phyloP scores from a whole-genome alignment of 2,329 filamentous ascomycete species.

The Madurella fahalii region DNA sequence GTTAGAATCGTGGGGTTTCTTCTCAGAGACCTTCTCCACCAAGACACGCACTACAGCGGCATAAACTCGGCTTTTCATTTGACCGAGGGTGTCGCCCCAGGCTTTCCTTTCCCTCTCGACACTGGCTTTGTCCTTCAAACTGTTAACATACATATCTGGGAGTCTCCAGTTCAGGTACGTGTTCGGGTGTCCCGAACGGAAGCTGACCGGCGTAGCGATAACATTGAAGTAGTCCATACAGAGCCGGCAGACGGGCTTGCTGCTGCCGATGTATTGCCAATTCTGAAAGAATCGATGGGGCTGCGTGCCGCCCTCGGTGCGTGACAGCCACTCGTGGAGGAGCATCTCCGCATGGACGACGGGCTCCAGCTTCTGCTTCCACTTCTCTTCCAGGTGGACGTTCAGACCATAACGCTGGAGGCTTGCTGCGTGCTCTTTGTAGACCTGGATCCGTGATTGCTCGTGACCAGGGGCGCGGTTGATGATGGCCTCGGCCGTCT shows the following conservation, averaged over 20 bases:
- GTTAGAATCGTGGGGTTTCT: slow-evolving; percentile 33
- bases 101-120: background rate
- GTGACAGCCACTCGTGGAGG: slow-evolving; percentile 28
- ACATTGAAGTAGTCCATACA: slow-evolving; percentile 35
- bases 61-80: slow-evolving; percentile 27
- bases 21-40: slow-evolving; percentile 25
- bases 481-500: slow-evolving; percentile 11
- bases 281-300: slow-evolving; percentile 27
- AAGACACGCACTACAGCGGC: slow-evolving; percentile 30
- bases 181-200: slow-evolving; percentile 32
- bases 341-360: slow-evolving; percentile 35
- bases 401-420: slow-evolving; percentile 21
- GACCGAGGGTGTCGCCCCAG: slow-evolving; percentile 26
- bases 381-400: slow-evolving; percentile 9
- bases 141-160: slow-evolving; percentile 28
- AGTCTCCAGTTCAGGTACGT: slow-evolving; percentile 35
- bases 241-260: slow-evolving; percentile 37
- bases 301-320: background rate
- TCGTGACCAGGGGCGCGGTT: too few species aligned
- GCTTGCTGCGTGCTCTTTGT: slow-evolving; percentile 13
- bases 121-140: background rate
- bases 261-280: slow-evolving; percentile 36
- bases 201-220: slow-evolving; percentile 25
- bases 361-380: slow-evolving; percentile 20
- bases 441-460: background rate